Percentiles rank a stretch among this genome's conserved stretches.
Evolutionary conservation across 805 yeast genomes (phyloP).

Genomic region (Kuraishia hungarica): DNA sequence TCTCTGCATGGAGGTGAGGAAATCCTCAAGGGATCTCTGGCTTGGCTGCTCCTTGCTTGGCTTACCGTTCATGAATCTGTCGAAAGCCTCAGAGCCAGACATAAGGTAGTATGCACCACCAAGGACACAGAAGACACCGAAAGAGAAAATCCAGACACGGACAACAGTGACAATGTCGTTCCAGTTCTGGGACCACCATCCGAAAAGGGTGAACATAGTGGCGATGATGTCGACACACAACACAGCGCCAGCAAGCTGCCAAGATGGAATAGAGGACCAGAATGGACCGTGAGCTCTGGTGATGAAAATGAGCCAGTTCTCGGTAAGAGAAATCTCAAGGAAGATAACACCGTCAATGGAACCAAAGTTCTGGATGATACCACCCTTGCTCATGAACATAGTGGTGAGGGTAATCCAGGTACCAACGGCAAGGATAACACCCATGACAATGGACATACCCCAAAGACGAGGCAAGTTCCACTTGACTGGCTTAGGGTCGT

Average conservation of each 20-base stretch:
- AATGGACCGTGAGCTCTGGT: slow-evolving; percentile 97
- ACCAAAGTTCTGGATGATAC: slow-evolving; percentile 96
- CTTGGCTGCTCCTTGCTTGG: slow-evolving; percentile 46
- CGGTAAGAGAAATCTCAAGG: slow-evolving; percentile 90
- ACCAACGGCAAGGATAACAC: slow-evolving; percentile 80
- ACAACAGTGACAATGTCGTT: slow-evolving; percentile 92
- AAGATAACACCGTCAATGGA: slow-evolving; percentile 86
- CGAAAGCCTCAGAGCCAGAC: slow-evolving; percentile 75
- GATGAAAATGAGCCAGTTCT: slow-evolving; percentile 95
- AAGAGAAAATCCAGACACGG: slow-evolving; percentile 91
- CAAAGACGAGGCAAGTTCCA: slow-evolving; percentile 96
- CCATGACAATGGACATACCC: slow-evolving; percentile 91
- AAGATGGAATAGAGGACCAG: slow-evolving; percentile 95
- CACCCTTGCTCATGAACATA: slow-evolving; percentile 84
- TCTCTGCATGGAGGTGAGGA: slow-evolving; percentile 81
- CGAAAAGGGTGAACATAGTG: slow-evolving; percentile 86
- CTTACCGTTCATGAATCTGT: slow-evolving; percentile 79
- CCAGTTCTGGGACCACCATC: slow-evolving; percentile 98
- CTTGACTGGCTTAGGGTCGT: slow-evolving; percentile 85
- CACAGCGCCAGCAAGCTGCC: slow-evolving; percentile 96
- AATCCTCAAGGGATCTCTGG: slow-evolving; percentile 74
- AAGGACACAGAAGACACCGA: slow-evolving; percentile 93
- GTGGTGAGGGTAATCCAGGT: slow-evolving; percentile 94
- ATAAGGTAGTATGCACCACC: slow-evolving; percentile 95
- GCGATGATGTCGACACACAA: slow-evolving; percentile 84